These are phyloP conservation scores for Ehretia macrophylla DNA, from an alignment of 257 asterid genomes.

Conservation along the genomic window DNA sequence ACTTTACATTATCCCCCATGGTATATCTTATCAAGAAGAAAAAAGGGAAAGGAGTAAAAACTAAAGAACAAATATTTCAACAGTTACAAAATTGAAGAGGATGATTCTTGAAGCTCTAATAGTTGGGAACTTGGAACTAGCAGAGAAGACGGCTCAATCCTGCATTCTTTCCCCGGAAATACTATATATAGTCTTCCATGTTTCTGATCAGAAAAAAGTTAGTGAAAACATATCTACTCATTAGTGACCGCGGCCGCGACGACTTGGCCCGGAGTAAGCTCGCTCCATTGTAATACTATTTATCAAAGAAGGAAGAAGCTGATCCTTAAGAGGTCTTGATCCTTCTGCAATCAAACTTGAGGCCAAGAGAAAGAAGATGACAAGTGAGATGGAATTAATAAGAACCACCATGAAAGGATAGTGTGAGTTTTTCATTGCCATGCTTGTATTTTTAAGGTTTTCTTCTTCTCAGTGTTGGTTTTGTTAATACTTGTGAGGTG, in stretches of 20 bases:
- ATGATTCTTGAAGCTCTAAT: no score
- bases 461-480: background rate
- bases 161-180: background rate
- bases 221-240: background rate
- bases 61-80: background rate
- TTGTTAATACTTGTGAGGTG: background rate
- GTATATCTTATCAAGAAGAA: background rate
- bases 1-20: background rate
- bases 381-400: conserved; percentile 11
- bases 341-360: conserved; percentile 14
- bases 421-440: background rate
- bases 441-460: no score
- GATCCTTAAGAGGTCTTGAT: conserved; percentile 19
- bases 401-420: conserved; percentile 7
- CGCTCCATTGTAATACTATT: conserved; percentile 11
- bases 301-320: background rate
- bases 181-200: background rate
- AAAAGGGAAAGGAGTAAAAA: background rate
- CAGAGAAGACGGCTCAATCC: background rate
- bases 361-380: conserved; percentile 13
- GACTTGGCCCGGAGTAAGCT: conserved; percentile 41
- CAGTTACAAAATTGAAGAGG: background rate
- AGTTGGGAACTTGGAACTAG: background rate
- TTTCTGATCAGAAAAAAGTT: background rate
- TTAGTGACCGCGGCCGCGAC: conserved; percentile 35